Evolutionary conservation across 1,139 yeast genomes (phyloP).

Genomic region (Scheffersomyces insectosa): DNA sequence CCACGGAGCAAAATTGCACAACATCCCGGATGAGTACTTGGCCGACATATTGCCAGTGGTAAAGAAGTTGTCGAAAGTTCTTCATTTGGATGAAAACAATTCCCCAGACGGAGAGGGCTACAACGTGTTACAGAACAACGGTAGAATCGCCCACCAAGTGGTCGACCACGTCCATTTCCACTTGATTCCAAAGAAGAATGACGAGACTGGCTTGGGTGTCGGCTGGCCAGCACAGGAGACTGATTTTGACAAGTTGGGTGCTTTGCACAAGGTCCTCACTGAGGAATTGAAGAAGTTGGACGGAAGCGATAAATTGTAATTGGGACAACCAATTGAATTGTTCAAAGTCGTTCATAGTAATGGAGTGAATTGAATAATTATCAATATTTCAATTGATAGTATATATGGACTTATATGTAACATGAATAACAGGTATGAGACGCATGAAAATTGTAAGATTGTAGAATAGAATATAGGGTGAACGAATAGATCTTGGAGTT

Average conservation of each 20-base stretch:
- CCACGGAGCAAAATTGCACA: conserved; percentile 90
- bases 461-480: too few species aligned
- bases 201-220: conserved; percentile 70
- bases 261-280: conserved; percentile 61
- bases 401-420: too few species aligned
- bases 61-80: conserved; percentile 76
- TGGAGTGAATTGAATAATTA: too few species aligned
- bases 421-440: too few species aligned
- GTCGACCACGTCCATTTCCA: conserved; percentile 98
- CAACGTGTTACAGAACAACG: conserved; percentile 89
- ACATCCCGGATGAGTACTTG: conserved; percentile 86
- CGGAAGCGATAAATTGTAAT: conserved; percentile 24
- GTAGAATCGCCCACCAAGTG: conserved; percentile 87
- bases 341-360: too few species aligned
- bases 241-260: conserved; percentile 67
- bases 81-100: conserved; percentile 56
- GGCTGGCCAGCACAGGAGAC: conserved; percentile 92
- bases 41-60: conserved; percentile 84
- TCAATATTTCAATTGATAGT: too few species aligned
- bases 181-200: conserved; percentile 82
- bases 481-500: too few species aligned
- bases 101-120: conserved; percentile 76
- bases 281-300: conserved; percentile 47
- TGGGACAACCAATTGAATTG: background rate
- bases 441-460: too few species aligned